Base-by-base conservation (phyloP, 1,139 yeast species). In the Kodamaea derodonti region DNA sequence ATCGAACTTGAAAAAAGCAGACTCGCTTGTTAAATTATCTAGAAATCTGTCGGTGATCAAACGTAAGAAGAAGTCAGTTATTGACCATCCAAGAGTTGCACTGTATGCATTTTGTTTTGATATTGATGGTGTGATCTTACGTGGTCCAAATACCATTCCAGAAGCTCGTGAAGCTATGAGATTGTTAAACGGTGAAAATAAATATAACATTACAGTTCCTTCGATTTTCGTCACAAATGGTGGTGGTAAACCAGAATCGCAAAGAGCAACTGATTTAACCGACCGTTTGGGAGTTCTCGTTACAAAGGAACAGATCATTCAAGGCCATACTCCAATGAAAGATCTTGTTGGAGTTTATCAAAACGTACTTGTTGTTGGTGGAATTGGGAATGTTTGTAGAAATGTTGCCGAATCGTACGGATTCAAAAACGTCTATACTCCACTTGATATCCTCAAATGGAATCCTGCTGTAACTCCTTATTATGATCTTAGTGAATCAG, bases 321-420 rank as follows among this genome's bases (percentile, higher is more conserved):
- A 85, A 58, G 94, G 95, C 36, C 95, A 84, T 57, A 85, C 95
- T 2, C 95, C 95, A 27, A 84, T 84, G 94, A 80, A 76, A 50
- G 90, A 82, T 51, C 68, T 85, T 51, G 83, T 80, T 14, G 72
- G 71, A 17, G 68, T 72, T 13, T 79, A 80, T 60, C 64, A 80
- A 39, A 82, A 80, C 41, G 95, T 85, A 5, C 65, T 85, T 36
- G 94, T 85, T 39, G 86, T 85, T 34, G 95, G 95, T 43, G 95
- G 95, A 46, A 76, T 82, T 22, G 87, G 90, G 30, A 84, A 84
- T 45, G 80, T 81, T n/a, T 84, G 94, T 52, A 70, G 90, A 45
- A 72, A 79, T 46, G 88, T 84, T 38, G 94, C 92, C 24, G 78
- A 78, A 52, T 78, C 77, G 25, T 84, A 84, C 52, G 94, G 94